A percentile compares a stretch with the other conserved stretches of the same genome.
Conservation (phyloP, 139 green algal species). For the Tetradesmus obliquus region DNA sequence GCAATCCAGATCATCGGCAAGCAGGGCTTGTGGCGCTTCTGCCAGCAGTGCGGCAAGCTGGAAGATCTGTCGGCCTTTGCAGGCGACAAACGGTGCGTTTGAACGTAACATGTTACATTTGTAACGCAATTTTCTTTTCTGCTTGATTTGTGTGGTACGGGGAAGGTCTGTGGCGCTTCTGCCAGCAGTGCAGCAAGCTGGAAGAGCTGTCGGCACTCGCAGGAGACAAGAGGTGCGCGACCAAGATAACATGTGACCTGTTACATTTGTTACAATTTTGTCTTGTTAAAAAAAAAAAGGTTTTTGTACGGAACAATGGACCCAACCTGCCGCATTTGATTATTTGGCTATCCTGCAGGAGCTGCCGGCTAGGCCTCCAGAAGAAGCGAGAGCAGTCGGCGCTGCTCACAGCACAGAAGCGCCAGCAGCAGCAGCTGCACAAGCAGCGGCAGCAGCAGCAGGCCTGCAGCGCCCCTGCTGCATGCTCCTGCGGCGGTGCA, state of each 20-base stretch:
- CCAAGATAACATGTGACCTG: too few species aligned
- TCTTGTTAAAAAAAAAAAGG: too few species aligned
- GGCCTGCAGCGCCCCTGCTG: not conserved
- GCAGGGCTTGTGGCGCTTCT: not conserved
- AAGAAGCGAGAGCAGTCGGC: not conserved
- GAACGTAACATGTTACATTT: not conserved
- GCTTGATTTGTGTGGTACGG: not conserved
- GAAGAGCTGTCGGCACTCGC: not conserved
- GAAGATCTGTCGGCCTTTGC: not conserved
- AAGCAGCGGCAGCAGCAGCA: too few species aligned
- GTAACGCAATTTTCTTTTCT: too few species aligned
- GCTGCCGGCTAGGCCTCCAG: not conserved
- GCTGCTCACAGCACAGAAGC: not conserved
- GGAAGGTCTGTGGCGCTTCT: not conserved
- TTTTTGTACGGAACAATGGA: too few species aligned
- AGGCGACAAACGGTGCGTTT: not conserved
- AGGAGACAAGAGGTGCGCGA: too few species aligned
- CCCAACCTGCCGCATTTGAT: too few species aligned
- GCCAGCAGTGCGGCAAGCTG: not conserved
- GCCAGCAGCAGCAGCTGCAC: too few species aligned
- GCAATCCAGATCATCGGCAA: not conserved
- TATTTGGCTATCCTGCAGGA: not conserved
- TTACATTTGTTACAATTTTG: too few species aligned
- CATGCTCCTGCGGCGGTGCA: not conserved
- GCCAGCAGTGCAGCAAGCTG: not conserved